Conservation (phyloP, 2,329 filamentous ascomycete genomes). For the Thelonectria discophora region DNA sequence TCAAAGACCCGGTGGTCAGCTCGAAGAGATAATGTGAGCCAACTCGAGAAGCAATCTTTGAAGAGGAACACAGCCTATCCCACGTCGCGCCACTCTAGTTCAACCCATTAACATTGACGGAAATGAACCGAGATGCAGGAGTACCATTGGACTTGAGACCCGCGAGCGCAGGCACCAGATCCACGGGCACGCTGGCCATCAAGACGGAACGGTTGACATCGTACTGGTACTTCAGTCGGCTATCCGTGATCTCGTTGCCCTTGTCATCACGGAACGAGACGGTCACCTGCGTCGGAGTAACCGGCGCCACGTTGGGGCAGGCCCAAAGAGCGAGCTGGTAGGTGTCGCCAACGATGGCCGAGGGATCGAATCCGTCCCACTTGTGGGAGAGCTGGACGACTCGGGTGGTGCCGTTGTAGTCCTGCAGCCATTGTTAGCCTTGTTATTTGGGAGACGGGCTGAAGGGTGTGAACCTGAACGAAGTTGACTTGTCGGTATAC, state of each 20-base stretch:
- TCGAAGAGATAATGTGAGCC: too few species aligned
- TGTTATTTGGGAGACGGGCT: neutral
- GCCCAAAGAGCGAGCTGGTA: slow-evolving; percentile 3
- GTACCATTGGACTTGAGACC: neutral
- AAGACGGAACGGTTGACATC: neutral
- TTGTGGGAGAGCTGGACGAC: neutral
- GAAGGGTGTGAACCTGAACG: neutral
- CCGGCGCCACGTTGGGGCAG: neutral
- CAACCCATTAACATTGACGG: neutral
- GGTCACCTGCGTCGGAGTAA: neutral
- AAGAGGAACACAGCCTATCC: too few species aligned
- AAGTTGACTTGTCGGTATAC: neutral
- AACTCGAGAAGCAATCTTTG: too few species aligned
- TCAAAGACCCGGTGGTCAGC: too few species aligned
- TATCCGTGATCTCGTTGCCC: neutral
- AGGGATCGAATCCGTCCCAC: slow-evolving; percentile 3
- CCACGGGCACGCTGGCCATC: neutral
- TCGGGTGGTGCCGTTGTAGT: neutral
- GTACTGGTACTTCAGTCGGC: neutral
- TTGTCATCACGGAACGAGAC: slow-evolving; percentile 5
- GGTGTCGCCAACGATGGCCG: neutral
- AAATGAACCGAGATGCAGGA: neutral
- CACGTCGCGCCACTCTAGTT: neutral
- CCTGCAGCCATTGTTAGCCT: neutral
- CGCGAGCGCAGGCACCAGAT: slow-evolving; percentile 2